Conservation (phyloP, 75 land plant species). For the Sequoiadendron giganteum region DNA sequence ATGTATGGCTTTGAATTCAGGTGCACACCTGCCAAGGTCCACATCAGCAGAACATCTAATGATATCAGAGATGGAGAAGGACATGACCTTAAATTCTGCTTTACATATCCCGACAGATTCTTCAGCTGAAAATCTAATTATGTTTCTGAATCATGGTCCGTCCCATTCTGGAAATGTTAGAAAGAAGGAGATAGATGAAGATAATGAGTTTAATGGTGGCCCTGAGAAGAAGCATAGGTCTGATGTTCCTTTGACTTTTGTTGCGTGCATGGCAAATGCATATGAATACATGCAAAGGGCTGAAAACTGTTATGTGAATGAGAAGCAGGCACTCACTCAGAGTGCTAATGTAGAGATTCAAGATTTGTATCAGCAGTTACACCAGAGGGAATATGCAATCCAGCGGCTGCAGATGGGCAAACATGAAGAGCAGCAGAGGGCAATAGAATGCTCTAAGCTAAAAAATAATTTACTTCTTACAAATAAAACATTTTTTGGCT, state of each 20-base stretch:
- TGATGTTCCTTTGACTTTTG: conserved; percentile 29
- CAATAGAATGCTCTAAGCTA: not conserved
- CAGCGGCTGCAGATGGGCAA: conserved; percentile 22
- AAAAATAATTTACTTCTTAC: not conserved
- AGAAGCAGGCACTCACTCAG: conserved; percentile 26
- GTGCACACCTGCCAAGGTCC: not conserved
- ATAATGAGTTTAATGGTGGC: conserved; percentile 17
- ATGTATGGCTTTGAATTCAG: not conserved
- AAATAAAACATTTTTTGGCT: conserved; percentile 14
- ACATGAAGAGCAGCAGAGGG: conserved; percentile 31
- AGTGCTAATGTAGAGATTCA: conserved; percentile 25
- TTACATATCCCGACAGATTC: not conserved
- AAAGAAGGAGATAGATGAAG: conserved; percentile 34
- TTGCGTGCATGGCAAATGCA: conserved; percentile 25
- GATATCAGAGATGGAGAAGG: not conserved
- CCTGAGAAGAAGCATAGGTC: conserved; percentile 27
- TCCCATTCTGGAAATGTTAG: conserved; percentile 18
- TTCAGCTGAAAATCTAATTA: not conserved
- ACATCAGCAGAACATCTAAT: not conserved
- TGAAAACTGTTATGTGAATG: conserved; percentile 22
- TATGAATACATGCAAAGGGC: conserved; percentile 24
- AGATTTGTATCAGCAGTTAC: conserved; percentile 20
- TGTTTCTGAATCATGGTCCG: not conserved
- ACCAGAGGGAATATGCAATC: conserved; percentile 28
- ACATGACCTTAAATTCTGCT: not conserved